phyloP scores from a whole-genome alignment of 805 yeast genomes.

The Wickerhamia fluorescens region DNA sequence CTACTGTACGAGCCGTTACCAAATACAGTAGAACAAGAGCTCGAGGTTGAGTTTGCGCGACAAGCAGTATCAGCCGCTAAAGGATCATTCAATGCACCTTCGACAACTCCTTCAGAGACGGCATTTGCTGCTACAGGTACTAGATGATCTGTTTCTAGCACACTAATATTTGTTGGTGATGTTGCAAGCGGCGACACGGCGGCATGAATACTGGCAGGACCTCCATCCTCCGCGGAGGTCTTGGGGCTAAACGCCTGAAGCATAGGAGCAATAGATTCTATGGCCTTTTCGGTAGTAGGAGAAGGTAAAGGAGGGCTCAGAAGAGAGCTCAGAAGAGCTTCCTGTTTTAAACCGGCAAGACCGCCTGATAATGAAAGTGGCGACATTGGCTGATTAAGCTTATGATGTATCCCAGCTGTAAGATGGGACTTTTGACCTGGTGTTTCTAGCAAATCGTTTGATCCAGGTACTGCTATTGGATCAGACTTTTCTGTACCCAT shows the following conservation, averaged over 20 bases:
- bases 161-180: constrained; percentile 21
- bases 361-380: constrained; percentile 21
- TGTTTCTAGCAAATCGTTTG: too few relatives aligned
- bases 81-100: constrained; percentile 1
- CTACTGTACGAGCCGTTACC: neutral
- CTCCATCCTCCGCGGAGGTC: constrained; percentile 38
- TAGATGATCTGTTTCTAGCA: constrained; percentile 5
- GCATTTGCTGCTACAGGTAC: neutral
- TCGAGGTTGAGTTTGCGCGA: constrained; percentile 14
- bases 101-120: neutral
- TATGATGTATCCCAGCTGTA: constrained; percentile 4
- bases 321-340: neutral
- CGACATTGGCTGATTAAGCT: constrained; percentile 26
- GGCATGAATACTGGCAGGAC: neutral
- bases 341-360: constrained; percentile 1
- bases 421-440: constrained; percentile 2
- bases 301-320: constrained; percentile 11
- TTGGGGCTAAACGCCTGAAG: constrained; percentile 68
- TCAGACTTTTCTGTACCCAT: too few relatives aligned
- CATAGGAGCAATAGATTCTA: constrained; percentile 77
- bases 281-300: constrained; percentile 46
- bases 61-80: constrained; percentile 12
- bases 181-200: neutral
- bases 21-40: neutral
- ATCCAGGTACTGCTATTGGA: too few relatives aligned